Percentiles rank a stretch among this genome's conserved stretches.
These are phyloP conservation scores for Angophora floribunda DNA, from an alignment of 345 rosid genomes.

Conservation along the genomic window DNA sequence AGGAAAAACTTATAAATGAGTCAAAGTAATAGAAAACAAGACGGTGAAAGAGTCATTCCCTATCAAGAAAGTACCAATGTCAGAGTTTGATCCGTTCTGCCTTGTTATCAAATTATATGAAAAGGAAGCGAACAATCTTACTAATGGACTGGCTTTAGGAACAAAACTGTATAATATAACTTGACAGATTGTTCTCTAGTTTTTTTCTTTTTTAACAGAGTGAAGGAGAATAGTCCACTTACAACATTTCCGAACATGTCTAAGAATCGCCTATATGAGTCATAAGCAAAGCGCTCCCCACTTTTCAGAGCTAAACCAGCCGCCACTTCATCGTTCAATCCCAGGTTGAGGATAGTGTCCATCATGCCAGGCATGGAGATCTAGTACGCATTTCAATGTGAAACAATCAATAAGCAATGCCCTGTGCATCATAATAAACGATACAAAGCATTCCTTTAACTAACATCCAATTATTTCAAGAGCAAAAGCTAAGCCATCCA, in stretches of 20 bases:
- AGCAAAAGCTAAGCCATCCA: neutral
- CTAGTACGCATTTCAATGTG: constrained; percentile 8
- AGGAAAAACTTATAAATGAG: neutral
- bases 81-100: neutral
- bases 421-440: neutral
- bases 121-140: neutral
- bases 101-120: neutral
- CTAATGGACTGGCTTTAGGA: neutral
- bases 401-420: neutral
- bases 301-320: constrained; percentile 67
- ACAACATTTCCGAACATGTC: constrained; percentile 95
- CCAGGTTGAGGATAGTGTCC: constrained; percentile 99
- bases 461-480: neutral
- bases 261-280: constrained; percentile 81
- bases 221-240: constrained; percentile 22
- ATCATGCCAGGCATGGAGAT: constrained; percentile 99
- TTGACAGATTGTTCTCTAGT: neutral
- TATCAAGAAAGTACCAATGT: neutral
- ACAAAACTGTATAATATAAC: neutral
- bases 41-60: neutral
- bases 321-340: constrained; percentile 77
- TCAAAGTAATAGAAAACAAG: neutral
- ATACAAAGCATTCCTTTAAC: neutral
- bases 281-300: constrained; percentile 90
- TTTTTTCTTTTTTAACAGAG: neutral